Evolutionary conservation across 768 basidiomycete species (phyloP).

Genomic region (Tylopilus balloui): DNA sequence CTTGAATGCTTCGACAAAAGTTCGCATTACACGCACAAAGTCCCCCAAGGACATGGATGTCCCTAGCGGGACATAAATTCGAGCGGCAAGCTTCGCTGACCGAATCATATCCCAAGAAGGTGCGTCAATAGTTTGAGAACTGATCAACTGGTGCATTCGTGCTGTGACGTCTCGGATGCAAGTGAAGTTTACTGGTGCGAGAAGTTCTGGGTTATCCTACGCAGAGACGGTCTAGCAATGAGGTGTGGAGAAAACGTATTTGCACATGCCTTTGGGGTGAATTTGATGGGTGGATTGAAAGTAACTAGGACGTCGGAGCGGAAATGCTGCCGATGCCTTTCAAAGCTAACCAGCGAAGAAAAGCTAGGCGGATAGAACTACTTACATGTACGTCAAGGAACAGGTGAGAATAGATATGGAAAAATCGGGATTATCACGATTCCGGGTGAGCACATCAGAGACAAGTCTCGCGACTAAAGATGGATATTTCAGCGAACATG

Average conservation of each 20-base stretch:
- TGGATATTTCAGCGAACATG: conserved; percentile 1
- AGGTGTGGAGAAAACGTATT: background rate
- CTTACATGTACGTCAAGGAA: conserved; percentile 78
- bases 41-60: conserved; percentile 83
- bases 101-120: conserved; percentile 81
- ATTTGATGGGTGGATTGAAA: conserved; percentile 66
- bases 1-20: conserved; percentile 77
- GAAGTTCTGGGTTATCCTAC: conserved; percentile 66
- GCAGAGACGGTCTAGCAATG: conserved; percentile 1
- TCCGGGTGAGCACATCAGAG: conserved; percentile 69
- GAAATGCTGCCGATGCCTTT: conserved; percentile 80
- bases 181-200: conserved; percentile 60
- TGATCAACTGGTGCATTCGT: conserved; percentile 63
- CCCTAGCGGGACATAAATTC: conserved; percentile 85
- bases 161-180: conserved; percentile 58
- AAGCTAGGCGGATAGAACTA: background rate
- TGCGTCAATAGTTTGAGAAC: conserved; percentile 74
- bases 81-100: conserved; percentile 67
- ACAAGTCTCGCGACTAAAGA: conserved; percentile 72
- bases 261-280: conserved; percentile 52
- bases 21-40: conserved; percentile 68
- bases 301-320: conserved; percentile 85
- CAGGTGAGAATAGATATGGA: conserved; percentile 71
- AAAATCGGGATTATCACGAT: conserved; percentile 63
- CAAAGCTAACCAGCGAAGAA: background rate